A percentile compares a stretch with the other conserved stretches of the same genome.
Evolutionary conservation across 345 rosid species (phyloP).

Genomic region (Salix dunnii): DNA sequence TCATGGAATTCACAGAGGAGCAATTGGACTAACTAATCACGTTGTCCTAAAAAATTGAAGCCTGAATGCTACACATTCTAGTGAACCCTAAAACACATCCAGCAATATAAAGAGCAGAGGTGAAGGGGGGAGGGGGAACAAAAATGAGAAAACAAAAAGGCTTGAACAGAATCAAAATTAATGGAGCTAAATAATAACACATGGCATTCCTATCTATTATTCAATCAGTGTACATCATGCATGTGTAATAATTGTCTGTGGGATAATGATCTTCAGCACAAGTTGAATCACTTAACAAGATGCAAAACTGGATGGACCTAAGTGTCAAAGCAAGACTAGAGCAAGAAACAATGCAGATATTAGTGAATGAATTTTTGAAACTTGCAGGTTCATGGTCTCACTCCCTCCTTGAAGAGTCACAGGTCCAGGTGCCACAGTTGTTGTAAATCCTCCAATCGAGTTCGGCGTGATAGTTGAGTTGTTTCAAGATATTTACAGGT

Average conservation of each 20-base stretch:
- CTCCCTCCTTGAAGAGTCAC: slow-evolving; percentile 47
- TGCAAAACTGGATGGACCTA: slow-evolving; percentile 10
- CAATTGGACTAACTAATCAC: too few species aligned
- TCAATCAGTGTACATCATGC: background rate
- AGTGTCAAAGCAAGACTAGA: slow-evolving; percentile 21
- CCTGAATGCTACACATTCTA: too few species aligned
- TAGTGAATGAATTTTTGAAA: slow-evolving; percentile 26
- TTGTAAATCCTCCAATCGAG: slow-evolving; percentile 26
- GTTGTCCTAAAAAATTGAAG: too few species aligned
- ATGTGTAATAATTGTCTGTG: background rate
- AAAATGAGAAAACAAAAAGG: too few species aligned
- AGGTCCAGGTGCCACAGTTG: slow-evolving; percentile 69
- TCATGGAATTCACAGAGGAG: too few species aligned
- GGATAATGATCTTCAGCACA: background rate
- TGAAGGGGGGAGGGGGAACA: too few species aligned
- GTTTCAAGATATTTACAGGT: slow-evolving; percentile 19
- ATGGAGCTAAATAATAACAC: too few species aligned
- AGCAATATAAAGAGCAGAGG: too few species aligned
- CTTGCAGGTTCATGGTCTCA: slow-evolving; percentile 19
- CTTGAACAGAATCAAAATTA: too few species aligned
- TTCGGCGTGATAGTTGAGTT: slow-evolving; percentile 42
- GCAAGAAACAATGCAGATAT: slow-evolving; percentile 35
- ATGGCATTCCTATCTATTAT: background rate
- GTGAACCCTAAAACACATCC: too few species aligned
- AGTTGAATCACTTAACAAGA: background rate